phyloP scores from a whole-genome alignment of 805 yeast species.

The Hagleromyces aurorensis region DNA sequence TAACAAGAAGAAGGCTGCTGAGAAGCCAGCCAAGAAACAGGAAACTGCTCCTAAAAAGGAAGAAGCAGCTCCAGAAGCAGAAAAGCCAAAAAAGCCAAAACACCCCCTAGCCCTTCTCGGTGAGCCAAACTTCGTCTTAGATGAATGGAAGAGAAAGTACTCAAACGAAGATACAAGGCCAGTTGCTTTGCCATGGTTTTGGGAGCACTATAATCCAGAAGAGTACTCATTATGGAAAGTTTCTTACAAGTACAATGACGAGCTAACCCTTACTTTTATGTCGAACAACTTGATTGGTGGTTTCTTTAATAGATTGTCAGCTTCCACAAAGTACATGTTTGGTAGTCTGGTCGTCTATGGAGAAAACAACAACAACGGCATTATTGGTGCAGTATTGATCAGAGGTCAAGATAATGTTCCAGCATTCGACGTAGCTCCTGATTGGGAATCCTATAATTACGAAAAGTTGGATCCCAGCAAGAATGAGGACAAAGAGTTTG shows the following conservation, averaged over 20 bases:
- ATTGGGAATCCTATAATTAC: conserved; percentile 91
- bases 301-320: conserved; percentile 88
- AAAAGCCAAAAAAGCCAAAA: conserved; percentile 65
- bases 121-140: conserved; percentile 53
- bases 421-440: conserved; percentile 97
- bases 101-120: conserved; percentile 87
- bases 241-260: conserved; percentile 93
- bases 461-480: conserved; percentile 74
- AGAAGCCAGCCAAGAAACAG: conserved; percentile 31
- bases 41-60: conserved; percentile 34
- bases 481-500: conserved; percentile 69
- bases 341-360: conserved; percentile 91
- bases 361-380: conserved; percentile 95
- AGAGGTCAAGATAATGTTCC: conserved; percentile 87
- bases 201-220: conserved; percentile 81
- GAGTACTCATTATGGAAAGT: conserved; percentile 95
- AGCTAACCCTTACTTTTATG: conserved; percentile 92
- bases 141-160: conserved; percentile 91
- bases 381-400: conserved; percentile 84
- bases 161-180: conserved; percentile 94
- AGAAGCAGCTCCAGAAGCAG: conserved; percentile 27
- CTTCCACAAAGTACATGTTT: conserved; percentile 83
- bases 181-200: conserved; percentile 92
- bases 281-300: conserved; percentile 96
- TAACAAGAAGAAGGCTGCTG: conserved; percentile 47